Base-by-base conservation (phyloP, 2,329 filamentous ascomycete genomes). In the Periconia sp. region DNA sequence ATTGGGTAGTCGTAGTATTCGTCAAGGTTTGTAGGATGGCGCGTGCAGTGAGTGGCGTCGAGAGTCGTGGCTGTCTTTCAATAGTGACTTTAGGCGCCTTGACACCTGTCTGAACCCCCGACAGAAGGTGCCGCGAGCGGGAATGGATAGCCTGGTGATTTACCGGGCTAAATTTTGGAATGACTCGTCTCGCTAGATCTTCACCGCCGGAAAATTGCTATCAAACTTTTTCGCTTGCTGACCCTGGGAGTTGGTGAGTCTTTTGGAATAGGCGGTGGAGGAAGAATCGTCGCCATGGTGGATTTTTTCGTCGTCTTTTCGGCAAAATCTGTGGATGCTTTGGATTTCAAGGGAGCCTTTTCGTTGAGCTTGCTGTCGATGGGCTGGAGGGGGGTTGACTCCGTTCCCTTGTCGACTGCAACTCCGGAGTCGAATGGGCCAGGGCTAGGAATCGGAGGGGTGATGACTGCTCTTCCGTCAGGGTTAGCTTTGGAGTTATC, bases 161-260 rank as follows among this genome's bases (percentile, higher is more conserved):
- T n/a, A n/a, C n/a, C n/a, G n/a, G n/a, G n/a, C n/a, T n/a, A n/a
- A n/a, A n/a, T n/a, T n/a, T n/a, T n/a, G n/a, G n/a, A n/a, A n/a
- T n/a, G n/a, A n/a, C n/a, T n/a, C n/a, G n/a, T n/a, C n/a, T n/a
- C n/a, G n/a, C n/a, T n/a, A n/a, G n/a, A n/a, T n/a, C n/a, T 24
- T 44, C 46, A 64, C 29, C 65, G 61, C 39, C 67, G 68, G 52
- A 77, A 77, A 22, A 75, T 72, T 16, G 65, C 61, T 42, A 75
- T 52, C 44, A 78, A 71, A 46, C 73, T 77, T 62, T 77, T 77
- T 43, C 74, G 65, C 61, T 76, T 77, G 38, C 68, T 65, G 31
- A 75, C 60, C 43, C 64, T 69, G n/a, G 66, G 57, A n/a, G 54
- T 55, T 10, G 57, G 43, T 17, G 49, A 49, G 45, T 68, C 57